phyloP scores from a whole-genome alignment of 495 filamentous ascomycete genomes.

The Penicillium alfredii region DNA sequence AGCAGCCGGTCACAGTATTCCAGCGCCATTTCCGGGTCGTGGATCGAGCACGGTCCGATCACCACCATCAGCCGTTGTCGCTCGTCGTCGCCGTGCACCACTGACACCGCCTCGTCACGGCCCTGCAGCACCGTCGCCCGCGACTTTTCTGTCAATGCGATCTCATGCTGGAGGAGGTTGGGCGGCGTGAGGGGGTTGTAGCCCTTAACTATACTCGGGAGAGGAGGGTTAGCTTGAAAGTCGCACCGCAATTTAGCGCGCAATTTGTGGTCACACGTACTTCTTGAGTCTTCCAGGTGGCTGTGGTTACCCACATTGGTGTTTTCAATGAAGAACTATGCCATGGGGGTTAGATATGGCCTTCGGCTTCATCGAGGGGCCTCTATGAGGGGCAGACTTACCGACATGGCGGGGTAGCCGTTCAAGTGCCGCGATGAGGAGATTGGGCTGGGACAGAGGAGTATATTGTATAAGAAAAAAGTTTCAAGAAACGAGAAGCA shows the following conservation, averaged over 20 bases:
- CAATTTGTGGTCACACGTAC: constrained; percentile 44
- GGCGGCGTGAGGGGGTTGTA: constrained; percentile 94
- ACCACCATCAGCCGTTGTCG: constrained; percentile 80
- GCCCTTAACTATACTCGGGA: constrained; percentile 60
- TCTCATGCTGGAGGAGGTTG: constrained; percentile 92
- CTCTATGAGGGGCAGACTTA: constrained; percentile 30
- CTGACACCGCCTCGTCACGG: constrained; percentile 72
- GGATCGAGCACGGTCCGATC: constrained; percentile 94
- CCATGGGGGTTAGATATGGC: constrained; percentile 9
- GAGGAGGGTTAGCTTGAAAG: constrained; percentile 5
- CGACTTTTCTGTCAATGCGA: constrained; percentile 70
- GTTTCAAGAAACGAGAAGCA: constrained; percentile 12
- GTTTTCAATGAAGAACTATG: constrained; percentile 82
- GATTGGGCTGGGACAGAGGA: too few species aligned
- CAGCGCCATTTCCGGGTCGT: constrained; percentile 86
- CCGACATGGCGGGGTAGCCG: constrained; percentile 34
- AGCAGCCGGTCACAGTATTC: constrained; percentile 88
- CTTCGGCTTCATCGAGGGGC: constrained; percentile 2
- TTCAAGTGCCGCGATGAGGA: constrained; percentile 3
- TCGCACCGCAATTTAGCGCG: not conserved
- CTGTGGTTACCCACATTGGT: constrained; percentile 77
- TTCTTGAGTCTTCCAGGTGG: constrained; percentile 84
- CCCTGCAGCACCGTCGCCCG: constrained; percentile 72
- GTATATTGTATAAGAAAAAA: constrained; percentile 3
- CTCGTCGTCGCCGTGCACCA: constrained; percentile 73